Conservation (phyloP, 2,329 filamentous ascomycete species). For the Fusarium pseudonygamai region DNA sequence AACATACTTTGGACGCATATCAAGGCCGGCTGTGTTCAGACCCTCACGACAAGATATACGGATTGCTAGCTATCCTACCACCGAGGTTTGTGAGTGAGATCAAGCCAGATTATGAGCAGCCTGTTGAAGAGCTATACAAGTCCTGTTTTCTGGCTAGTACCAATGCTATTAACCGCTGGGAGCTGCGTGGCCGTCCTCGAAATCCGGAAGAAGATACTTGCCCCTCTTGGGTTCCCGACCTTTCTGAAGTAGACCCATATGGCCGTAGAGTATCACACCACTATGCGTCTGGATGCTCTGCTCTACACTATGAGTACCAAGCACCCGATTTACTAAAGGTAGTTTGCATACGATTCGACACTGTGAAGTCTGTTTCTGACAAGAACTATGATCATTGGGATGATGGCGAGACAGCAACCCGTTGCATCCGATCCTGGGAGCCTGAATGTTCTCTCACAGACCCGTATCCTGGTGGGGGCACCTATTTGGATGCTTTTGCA, state of each 20-base stretch:
- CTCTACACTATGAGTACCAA: not conserved
- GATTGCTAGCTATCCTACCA: not conserved
- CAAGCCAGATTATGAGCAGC: not conserved
- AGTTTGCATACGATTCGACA: not conserved
- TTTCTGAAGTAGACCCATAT: not conserved
- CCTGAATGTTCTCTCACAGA: not conserved
- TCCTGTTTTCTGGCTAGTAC: not conserved
- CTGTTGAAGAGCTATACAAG: not conserved
- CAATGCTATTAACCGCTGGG: not conserved
- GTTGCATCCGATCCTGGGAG: not conserved
- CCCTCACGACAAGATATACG: not conserved
- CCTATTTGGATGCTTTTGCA: not conserved
- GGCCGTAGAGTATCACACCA: rapidly evolving
- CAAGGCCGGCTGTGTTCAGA: rapidly evolving
- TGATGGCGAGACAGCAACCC: not conserved
- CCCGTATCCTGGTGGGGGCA: not conserved
- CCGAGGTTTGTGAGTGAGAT: not conserved
- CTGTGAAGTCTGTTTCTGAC: not conserved
- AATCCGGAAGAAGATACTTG: rapidly evolving
- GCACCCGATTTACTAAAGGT: not conserved
- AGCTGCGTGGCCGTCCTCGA: not conserved
- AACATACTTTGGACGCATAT: not conserved
- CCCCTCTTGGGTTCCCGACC: not conserved
- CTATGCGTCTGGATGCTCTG: not conserved
- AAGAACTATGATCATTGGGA: not conserved